Evolutionary conservation across 495 filamentous ascomycete species (phyloP).

Genomic region (Aspergillus cavernicola): DNA sequence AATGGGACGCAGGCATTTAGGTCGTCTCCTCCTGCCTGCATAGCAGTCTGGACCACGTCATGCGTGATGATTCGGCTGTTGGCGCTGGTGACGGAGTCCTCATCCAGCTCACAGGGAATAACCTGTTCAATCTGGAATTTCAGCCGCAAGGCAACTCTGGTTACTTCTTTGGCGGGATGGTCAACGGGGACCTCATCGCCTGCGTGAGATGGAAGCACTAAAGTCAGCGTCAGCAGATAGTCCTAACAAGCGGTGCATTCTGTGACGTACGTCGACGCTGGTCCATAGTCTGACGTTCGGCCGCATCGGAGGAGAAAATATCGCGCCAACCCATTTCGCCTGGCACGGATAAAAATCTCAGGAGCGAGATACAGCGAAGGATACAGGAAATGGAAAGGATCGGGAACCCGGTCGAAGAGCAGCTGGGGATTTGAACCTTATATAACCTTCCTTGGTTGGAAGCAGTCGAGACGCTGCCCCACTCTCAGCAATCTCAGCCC

Average conservation of each 20-base stretch:
- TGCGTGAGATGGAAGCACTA: conserved; percentile 36
- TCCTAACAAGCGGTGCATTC: not conserved
- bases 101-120: conserved; percentile 81
- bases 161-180: conserved; percentile 72
- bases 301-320: conserved; percentile 27
- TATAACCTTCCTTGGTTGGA: not conserved
- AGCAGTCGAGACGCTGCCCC: conserved; percentile 13
- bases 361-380: not conserved
- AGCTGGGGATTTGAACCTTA: not conserved
- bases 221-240: conserved; percentile 21
- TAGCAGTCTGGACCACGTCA: conserved; percentile 72
- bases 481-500: not conserved
- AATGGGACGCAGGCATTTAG: conserved; percentile 75
- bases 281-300: conserved; percentile 28
- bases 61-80: conserved; percentile 82
- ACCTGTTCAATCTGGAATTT: conserved; percentile 89
- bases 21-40: conserved; percentile 73
- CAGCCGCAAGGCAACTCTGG: conserved; percentile 80
- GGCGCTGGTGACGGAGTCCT: conserved; percentile 63
- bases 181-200: conserved; percentile 26
- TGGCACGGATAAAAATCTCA: not conserved
- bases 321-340: conserved; percentile 36
- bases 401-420: not conserved
- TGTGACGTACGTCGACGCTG: conserved; percentile 42
- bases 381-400: not conserved